Evolutionary conservation across 2,329 filamentous ascomycete species (phyloP).

Genomic region (Botrytis fabae): DNA sequence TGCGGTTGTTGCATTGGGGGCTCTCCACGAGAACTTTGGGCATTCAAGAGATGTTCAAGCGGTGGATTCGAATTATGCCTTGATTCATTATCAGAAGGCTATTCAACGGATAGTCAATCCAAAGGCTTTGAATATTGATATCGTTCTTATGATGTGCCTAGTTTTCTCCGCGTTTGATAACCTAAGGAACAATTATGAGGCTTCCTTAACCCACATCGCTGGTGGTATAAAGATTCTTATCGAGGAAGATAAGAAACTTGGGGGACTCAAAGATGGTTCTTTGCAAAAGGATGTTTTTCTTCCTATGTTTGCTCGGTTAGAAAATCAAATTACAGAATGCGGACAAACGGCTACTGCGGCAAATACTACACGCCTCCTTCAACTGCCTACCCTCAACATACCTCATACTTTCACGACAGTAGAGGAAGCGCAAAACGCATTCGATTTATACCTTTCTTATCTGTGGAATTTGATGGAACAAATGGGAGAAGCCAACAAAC

Average conservation of each 20-base stretch:
- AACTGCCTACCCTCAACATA: not conserved
- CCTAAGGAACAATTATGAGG: not conserved
- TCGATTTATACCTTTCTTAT: not conserved
- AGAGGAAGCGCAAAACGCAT: slow-evolving; percentile 7
- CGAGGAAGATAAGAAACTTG: not conserved
- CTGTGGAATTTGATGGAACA: not conserved
- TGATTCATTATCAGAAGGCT: slow-evolving; percentile 11
- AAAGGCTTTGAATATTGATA: slow-evolving; percentile 4
- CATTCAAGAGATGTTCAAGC: not conserved
- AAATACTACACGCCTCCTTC: not conserved
- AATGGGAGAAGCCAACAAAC: not conserved
- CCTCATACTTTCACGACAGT: slow-evolving; percentile 5
- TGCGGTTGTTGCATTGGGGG: slow-evolving; percentile 29
- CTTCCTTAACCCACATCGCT: slow-evolving; percentile 12
- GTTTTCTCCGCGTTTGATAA: slow-evolving; percentile 12
- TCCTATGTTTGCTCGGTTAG: slow-evolving; percentile 17
- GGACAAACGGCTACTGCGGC: not conserved
- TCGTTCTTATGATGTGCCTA: slow-evolving; percentile 14
- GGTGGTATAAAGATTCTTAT: slow-evolving; percentile 18
- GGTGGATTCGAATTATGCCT: slow-evolving; percentile 7
- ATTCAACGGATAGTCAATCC: slow-evolving; percentile 4
- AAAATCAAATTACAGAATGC: slow-evolving; percentile 12
- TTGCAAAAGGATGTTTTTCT: slow-evolving; percentile 9
- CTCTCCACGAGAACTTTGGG: slow-evolving; percentile 25
- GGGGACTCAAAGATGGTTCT: not conserved